These are phyloP conservation scores for Onygenales sp. DNA, from an alignment of 2,329 filamentous ascomycete species.

Conservation along the genomic window DNA sequence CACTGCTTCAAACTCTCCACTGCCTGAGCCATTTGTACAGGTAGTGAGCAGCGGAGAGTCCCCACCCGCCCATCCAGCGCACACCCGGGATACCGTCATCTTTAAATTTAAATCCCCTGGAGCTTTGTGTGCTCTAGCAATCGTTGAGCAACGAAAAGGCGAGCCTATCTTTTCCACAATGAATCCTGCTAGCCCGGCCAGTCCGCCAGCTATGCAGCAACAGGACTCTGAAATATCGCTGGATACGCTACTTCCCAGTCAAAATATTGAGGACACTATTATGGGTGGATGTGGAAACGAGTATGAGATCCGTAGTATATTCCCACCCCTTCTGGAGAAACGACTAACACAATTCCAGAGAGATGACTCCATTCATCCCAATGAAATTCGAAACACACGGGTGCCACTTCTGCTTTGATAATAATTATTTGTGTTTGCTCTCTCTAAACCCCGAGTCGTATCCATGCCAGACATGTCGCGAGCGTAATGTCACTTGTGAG, in stretches of 20 bases:
- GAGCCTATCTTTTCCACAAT: neutral
- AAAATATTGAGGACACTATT: no score
- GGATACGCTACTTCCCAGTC: no score
- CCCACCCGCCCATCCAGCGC: neutral
- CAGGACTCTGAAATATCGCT: no score
- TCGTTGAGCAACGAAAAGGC: neutral
- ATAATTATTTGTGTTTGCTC: slow-evolving; percentile 24
- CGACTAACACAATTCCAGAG: no score
- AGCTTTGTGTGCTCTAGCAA: neutral
- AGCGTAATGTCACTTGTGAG: slow-evolving; percentile 25
- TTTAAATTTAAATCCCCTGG: neutral
- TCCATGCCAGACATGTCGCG: slow-evolving; percentile 27
- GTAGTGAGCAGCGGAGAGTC: neutral
- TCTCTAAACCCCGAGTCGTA: slow-evolving; percentile 23
- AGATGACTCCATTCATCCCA: no score
- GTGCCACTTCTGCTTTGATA: slow-evolving; percentile 22
- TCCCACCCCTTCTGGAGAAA: no score
- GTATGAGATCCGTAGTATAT: no score
- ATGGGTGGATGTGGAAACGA: no score
- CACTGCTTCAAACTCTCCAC: neutral
- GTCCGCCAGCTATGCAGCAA: no score
- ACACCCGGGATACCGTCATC: no score
- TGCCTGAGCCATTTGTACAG: neutral
- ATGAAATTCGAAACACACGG: slow-evolving; percentile 18
- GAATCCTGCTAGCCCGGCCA: no score